Conservation (phyloP, 169 alveolate species). For the Sarcocystis neurona region DNA sequence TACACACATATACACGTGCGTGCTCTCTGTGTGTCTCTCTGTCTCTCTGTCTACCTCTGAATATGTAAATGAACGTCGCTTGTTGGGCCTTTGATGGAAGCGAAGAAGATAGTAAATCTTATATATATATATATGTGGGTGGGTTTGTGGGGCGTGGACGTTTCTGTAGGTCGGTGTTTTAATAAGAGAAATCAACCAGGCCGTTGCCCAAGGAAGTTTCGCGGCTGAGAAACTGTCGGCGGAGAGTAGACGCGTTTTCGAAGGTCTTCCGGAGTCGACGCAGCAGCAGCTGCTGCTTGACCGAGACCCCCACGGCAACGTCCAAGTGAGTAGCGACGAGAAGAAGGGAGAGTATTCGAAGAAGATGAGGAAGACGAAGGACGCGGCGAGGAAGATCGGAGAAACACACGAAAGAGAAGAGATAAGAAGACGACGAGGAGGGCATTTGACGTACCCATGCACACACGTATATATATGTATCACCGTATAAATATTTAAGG, state of each 20-base stretch:
- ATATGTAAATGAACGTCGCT: too few relatives aligned
- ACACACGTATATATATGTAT: too few relatives aligned
- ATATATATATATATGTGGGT: not conserved
- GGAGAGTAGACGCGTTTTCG: constrained; percentile 74
- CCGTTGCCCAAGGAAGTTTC: constrained; percentile 70
- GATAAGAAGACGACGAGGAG: too few relatives aligned
- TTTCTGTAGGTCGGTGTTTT: constrained; percentile 80
- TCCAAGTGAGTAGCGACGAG: constrained; percentile 72
- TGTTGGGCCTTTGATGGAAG: too few relatives aligned
- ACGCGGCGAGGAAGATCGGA: not conserved
- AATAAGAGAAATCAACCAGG: constrained; percentile 91
- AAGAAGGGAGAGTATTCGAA: not conserved
- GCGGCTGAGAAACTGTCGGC: constrained; percentile 59
- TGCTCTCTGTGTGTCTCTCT: too few relatives aligned
- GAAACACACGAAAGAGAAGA: not conserved
- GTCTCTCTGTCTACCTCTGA: too few relatives aligned
- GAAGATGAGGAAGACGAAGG: too few relatives aligned
- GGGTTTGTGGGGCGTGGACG: not conserved
- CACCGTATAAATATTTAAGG: too few relatives aligned
- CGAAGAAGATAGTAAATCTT: too few relatives aligned
- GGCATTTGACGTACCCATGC: too few relatives aligned
- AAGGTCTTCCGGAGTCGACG: constrained; percentile 89
- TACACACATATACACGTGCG: too few relatives aligned
- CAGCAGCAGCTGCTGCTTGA: constrained; percentile 95
- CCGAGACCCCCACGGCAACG: constrained; percentile 99